These are phyloP conservation scores for Cydonia oblonga DNA, from an alignment of 331 rosid species.

Conservation along the genomic window DNA sequence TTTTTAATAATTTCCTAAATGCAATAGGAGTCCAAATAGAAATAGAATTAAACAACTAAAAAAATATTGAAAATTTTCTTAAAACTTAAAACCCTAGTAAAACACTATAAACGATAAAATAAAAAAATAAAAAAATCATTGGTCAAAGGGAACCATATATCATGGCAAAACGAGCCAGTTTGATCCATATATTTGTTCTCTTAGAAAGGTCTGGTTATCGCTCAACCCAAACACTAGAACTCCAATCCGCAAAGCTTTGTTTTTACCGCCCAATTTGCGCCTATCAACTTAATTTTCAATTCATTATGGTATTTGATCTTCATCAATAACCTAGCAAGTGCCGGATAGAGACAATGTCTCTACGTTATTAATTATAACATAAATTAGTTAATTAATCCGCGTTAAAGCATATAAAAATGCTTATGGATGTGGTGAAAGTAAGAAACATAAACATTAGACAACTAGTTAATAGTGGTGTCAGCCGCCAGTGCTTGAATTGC, in stretches of 20 bases:
- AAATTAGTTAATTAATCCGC: background rate
- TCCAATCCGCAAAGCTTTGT: background rate
- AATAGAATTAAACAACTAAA: too few relatives aligned
- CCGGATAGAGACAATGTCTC: background rate
- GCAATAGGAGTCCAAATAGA: too few relatives aligned
- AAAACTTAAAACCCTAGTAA: background rate
- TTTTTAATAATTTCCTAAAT: too few relatives aligned
- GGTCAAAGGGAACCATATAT: background rate
- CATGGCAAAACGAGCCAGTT: background rate
- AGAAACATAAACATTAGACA: background rate
- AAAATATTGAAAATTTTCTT: background rate
- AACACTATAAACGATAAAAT: background rate
- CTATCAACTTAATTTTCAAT: too few relatives aligned
- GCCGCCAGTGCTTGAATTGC: background rate
- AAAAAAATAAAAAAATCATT: too few relatives aligned
- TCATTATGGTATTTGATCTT: background rate
- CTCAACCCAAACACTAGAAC: background rate
- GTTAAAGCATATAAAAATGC: background rate
- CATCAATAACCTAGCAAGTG: background rate
- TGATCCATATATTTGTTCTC: background rate
- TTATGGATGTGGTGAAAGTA: background rate
- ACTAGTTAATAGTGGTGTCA: background rate
- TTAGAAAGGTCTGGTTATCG: background rate
- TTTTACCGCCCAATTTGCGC: background rate
- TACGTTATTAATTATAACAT: background rate